Evolutionary conservation across 768 basidiomycete species (phyloP).

Genomic region (Lactarius vividus): DNA sequence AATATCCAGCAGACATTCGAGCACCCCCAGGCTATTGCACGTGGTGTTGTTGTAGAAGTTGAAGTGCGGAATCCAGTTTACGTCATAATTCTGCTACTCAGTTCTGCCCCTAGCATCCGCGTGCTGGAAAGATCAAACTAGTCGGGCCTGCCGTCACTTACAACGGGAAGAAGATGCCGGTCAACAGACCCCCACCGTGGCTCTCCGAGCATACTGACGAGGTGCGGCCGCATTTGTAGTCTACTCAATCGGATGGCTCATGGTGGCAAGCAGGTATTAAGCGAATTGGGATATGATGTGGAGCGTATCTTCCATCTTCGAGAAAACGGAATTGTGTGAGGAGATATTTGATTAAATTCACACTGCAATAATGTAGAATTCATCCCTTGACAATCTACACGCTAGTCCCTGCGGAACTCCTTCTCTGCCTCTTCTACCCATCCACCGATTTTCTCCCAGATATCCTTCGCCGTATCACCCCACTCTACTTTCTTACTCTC

Average conservation of each 20-base stretch:
- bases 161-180: slow-evolving; percentile 39
- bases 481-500: slow-evolving; percentile 63
- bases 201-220: slow-evolving; percentile 44
- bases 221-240: slow-evolving; percentile 20
- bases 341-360: background rate
- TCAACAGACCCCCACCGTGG: slow-evolving; percentile 43
- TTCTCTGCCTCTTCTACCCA: slow-evolving; percentile 45
- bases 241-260: background rate
- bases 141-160: slow-evolving; percentile 41
- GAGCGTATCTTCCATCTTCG: slow-evolving; percentile 23
- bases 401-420: slow-evolving; percentile 15
- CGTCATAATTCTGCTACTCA: background rate
- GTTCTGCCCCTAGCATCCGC: slow-evolving; percentile 31
- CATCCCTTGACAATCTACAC: background rate
- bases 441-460: slow-evolving; percentile 60
- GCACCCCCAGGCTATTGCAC: slow-evolving; percentile 81
- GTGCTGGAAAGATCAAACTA: slow-evolving; percentile 44
- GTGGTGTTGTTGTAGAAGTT: slow-evolving; percentile 72
- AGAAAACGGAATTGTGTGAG: slow-evolving; percentile 22
- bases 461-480: slow-evolving; percentile 52
- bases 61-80: slow-evolving; percentile 48
- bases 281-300: slow-evolving; percentile 21
- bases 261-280: slow-evolving; percentile 15
- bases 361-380: background rate
- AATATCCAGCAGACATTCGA: slow-evolving; percentile 85